phyloP scores from a whole-genome alignment of 306 rosid genomes.

The Prunus mume region DNA sequence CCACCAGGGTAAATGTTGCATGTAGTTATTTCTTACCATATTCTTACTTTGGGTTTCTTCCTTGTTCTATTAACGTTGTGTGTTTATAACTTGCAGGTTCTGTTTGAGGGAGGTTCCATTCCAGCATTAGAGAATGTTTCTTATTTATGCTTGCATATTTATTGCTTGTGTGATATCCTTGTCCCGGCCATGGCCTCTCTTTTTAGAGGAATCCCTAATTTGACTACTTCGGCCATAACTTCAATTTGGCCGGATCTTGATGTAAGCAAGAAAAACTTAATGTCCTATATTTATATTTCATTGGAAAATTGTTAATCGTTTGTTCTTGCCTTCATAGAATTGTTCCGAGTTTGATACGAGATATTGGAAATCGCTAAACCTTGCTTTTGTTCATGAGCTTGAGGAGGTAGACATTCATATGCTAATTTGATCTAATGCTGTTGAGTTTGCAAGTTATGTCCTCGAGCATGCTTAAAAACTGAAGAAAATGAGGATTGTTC shows the following conservation, averaged over 20 bases:
- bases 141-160: not conserved
- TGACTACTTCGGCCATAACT: not conserved
- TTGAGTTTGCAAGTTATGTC: not conserved
- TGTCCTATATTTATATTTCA: too few species aligned
- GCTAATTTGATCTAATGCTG: not conserved
- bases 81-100: not conserved
- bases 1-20: not conserved
- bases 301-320: too few species aligned
- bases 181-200: constrained; percentile 1
- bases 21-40: too few species aligned
- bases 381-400: not conserved
- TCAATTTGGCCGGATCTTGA: too few species aligned
- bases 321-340: too few species aligned
- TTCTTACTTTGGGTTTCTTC: too few species aligned
- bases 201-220: constrained; percentile 4
- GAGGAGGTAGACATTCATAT: not conserved
- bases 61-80: not conserved
- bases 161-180: not conserved
- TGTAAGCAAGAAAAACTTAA: too few species aligned
- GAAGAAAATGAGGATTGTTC: not conserved
- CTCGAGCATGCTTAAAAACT: not conserved
- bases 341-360: not conserved
- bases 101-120: not conserved
- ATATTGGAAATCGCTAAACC: not conserved
- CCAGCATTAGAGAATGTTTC: not conserved